Conservation (phyloP, 139 green algal species). For the Picochlorum sp. region DNA sequence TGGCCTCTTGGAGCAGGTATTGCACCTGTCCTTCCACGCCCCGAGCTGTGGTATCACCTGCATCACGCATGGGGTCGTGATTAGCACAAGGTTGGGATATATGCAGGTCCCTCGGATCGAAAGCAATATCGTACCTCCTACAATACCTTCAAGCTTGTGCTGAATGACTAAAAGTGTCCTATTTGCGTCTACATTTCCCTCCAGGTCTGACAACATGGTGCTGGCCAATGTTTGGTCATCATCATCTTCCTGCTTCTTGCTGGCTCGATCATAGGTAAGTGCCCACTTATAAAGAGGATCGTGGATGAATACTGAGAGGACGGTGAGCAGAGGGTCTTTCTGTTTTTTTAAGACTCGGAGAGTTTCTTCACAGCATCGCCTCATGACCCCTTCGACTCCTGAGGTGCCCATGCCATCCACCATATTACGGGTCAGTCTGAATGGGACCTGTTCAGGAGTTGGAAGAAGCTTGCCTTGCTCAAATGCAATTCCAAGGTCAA, state of each 20-base stretch:
- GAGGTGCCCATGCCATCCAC: conserved; percentile 88
- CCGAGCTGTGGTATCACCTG: conserved; percentile 55
- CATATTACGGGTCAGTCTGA: conserved; percentile 87
- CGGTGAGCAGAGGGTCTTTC: conserved; percentile 58
- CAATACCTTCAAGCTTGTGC: conserved; percentile 85
- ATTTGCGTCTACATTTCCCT: conserved; percentile 62
- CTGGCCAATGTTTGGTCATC: neutral
- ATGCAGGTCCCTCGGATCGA: neutral
- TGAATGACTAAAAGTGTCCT: conserved; percentile 80
- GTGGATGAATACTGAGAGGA: conserved; percentile 80
- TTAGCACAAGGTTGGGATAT: neutral
- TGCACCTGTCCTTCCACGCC: conserved; percentile 71
- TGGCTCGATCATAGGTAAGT: conserved; percentile 39
- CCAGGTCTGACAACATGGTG: conserved; percentile 3
- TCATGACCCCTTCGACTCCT: conserved; percentile 83
- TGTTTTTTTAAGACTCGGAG: conserved; percentile 59
- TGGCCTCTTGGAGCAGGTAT: conserved; percentile 76
- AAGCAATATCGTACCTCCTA: conserved; percentile 7
- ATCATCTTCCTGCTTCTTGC: conserved; percentile 32
- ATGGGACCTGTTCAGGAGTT: conserved; percentile 90
- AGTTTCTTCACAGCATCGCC: conserved; percentile 80
- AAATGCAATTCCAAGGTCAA: conserved; percentile 97
- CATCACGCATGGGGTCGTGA: neutral
- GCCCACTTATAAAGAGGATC: conserved; percentile 89
- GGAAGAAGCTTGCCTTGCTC: conserved; percentile 82